Percentiles rank a stretch among this genome's conserved stretches.
Conservation (phyloP, 495 filamentous ascomycete genomes). For the Neurospora sp. region DNA sequence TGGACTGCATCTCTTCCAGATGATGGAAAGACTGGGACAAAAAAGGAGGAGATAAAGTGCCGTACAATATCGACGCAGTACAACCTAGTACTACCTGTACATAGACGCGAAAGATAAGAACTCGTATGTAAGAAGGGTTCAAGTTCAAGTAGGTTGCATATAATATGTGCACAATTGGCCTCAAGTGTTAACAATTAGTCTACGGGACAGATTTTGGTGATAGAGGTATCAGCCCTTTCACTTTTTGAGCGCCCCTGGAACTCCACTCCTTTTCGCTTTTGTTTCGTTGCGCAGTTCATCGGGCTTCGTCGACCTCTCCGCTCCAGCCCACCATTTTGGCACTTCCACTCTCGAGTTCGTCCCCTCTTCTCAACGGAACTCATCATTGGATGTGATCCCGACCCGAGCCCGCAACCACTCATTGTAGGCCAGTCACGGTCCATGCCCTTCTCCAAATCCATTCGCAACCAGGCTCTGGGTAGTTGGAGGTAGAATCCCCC, state of each 20-base stretch:
- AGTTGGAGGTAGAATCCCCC: background rate
- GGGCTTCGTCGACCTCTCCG: background rate
- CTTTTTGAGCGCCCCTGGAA: background rate
- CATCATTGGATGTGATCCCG: background rate
- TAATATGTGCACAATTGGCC: background rate
- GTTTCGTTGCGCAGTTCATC: background rate
- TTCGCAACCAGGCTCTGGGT: background rate
- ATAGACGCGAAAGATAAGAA: background rate
- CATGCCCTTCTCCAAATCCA: background rate
- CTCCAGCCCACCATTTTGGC: slow-evolving; percentile 18
- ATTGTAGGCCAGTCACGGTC: background rate
- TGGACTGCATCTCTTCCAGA: background rate
- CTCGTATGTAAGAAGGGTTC: background rate
- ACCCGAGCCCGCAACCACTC: background rate
- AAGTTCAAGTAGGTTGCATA: background rate
- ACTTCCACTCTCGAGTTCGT: background rate
- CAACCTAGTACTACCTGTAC: background rate
- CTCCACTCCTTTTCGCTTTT: background rate
- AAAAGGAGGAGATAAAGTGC: background rate
- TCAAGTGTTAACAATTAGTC: background rate
- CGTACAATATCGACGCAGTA: background rate
- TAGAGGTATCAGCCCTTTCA: background rate
- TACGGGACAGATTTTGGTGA: too few species aligned
- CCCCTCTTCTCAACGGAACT: background rate
- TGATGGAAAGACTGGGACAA: background rate